Percentiles rank a stretch among this genome's conserved stretches.
Evolutionary conservation across 2,329 filamentous ascomycete species (phyloP).

Genomic region (Ophiosphaerella herpotricha): DNA sequence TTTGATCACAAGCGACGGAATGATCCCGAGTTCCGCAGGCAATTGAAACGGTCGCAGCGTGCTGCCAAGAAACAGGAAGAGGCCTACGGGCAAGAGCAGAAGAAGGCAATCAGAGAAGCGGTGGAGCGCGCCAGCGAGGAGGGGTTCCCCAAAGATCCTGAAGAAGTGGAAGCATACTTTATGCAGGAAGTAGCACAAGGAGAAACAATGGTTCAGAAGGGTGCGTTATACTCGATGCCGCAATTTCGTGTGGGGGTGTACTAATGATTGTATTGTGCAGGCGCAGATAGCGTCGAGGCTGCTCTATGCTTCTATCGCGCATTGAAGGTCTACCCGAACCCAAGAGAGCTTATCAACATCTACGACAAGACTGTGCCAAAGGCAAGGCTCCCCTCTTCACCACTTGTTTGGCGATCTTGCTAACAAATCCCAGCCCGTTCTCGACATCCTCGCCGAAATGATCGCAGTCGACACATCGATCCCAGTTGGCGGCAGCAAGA

Average conservation of each 20-base stretch:
- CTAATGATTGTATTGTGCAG: constrained; percentile 47
- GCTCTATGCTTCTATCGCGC: constrained; percentile 97
- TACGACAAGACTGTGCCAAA: constrained; percentile 99
- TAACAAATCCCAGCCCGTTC: constrained; percentile 67
- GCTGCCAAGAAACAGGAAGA: constrained; percentile 74
- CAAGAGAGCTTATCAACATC: constrained; percentile 88
- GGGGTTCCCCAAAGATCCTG: constrained; percentile 86
- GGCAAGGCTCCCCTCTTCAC: constrained; percentile 55
- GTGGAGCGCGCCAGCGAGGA: constrained; percentile 85
- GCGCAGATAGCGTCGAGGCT: constrained; percentile 74
- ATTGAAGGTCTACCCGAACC: constrained; percentile 96
- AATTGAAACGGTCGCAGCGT: constrained; percentile 69
- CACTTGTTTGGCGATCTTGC: neutral
- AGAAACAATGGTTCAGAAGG: constrained; percentile 80
- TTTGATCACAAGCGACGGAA: constrained; percentile 69
- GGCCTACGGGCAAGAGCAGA: constrained; percentile 67
- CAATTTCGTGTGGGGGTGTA: neutral
- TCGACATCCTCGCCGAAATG: constrained; percentile 97
- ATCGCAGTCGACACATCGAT: constrained; percentile 83
- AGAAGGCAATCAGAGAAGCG: constrained; percentile 72
- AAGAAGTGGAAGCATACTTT: constrained; percentile 95
- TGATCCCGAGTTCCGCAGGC: constrained; percentile 66
- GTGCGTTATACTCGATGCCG: constrained; percentile 52
- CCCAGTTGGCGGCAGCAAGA: constrained; percentile 44
- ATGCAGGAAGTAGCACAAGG: constrained; percentile 92